Evolutionary conservation across 2,329 filamentous ascomycete genomes (phyloP), one percentile per base, ranked within the genome.

Genomic region (Colletotrichum sp.): DNA sequence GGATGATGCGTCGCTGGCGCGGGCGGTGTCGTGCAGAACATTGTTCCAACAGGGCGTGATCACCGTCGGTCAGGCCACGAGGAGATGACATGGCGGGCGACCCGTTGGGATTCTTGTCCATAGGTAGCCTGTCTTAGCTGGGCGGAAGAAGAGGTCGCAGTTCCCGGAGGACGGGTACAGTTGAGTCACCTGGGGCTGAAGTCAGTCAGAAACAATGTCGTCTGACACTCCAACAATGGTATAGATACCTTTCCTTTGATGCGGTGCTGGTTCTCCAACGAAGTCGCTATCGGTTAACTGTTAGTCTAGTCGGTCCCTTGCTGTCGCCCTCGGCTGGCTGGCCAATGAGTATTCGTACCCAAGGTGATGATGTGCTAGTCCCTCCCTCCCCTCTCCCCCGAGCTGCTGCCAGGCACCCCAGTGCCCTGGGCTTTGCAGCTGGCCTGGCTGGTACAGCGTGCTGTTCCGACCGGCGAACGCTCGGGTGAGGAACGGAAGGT

Each of bases 341-440:
- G 28, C 68, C 39, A 55, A 65, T 34, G 16, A 32, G 43, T 24
- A 13, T 21, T 24, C 43, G 43, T 21, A 52, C 43, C 43, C 43
- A 52, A 52, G 6, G 57, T 63, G 71, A 34, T 36, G 65, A 52
- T 18, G 26, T 28, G 39, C 63, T 66, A 21, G 61, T 43, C 61
- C 61, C 63, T 52, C 43, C 61, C 36, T 48, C 43, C n/a, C 43
- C 43, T 48, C 43, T 48, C 43, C 43, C 43, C 43, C 43, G 21
- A 73, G 55, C 55, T 55, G 48, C 59, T 71, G 67, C 48, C 59
- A 74, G 72, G 72, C 36, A 74, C 60, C 60, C 67, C 43, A 74
- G 24, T 13, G 61, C 48, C 30, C 32, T 57, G 34, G 34, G 24
- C 63, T 52, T 52, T 52, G 43, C 43, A 52, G 63, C 43, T 55